phyloP scores from a whole-genome alignment of 1,284 basidiomycete genomes.

The Tilletiopsis washingtonensis region DNA sequence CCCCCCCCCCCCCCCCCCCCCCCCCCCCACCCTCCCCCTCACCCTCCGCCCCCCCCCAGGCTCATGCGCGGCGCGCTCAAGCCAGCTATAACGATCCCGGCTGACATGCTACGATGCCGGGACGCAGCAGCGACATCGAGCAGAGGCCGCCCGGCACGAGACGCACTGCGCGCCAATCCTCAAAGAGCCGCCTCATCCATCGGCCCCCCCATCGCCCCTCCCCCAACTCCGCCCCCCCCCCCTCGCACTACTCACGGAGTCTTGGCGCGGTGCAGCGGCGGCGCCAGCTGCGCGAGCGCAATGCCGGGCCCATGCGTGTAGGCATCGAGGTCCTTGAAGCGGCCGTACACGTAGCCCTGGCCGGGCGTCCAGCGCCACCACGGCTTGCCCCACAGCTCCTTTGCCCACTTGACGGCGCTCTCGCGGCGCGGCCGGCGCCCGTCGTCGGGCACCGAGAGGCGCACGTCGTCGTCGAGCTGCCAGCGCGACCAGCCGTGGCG shows the following conservation, averaged over 20 bases:
- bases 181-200: too few species aligned
- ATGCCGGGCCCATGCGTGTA: constrained; percentile 4
- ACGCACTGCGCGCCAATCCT: too few species aligned
- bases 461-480: constrained; percentile 3
- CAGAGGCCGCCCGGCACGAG: too few species aligned
- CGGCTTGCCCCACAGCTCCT: neutral
- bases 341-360: constrained; percentile 3
- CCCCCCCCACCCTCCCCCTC: too few species aligned
- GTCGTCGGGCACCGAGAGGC: constrained; percentile 6
- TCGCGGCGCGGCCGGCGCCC: neutral
- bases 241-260: neutral
- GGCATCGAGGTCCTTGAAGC: constrained; percentile 1
- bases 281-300: constrained; percentile 4
- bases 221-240: too few species aligned
- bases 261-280: neutral
- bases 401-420: neutral
- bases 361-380: constrained; percentile 6
- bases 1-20: too few species aligned
- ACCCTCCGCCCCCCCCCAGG: too few species aligned
- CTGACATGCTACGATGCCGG: too few species aligned
- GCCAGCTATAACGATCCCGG: too few species aligned
- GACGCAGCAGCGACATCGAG: neutral
- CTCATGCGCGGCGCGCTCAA: too few species aligned
- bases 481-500: constrained; percentile 3
- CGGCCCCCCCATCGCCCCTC: neutral